These are phyloP conservation scores for Fomitopsis schrenkii DNA, from an alignment of 1,284 basidiomycete species.

Conservation along the genomic window DNA sequence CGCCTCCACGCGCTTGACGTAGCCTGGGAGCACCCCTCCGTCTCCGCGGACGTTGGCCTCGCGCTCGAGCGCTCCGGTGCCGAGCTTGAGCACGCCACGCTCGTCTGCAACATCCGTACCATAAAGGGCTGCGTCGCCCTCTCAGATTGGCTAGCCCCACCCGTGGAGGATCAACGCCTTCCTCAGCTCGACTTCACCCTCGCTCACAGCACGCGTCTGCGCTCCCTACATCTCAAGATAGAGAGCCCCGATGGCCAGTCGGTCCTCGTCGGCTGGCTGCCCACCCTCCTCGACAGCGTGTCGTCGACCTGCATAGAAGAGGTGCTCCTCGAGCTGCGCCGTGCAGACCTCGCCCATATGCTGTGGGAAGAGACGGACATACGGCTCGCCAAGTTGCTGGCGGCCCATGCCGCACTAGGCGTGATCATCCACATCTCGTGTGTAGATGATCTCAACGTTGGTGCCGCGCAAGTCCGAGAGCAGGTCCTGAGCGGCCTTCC, in stretches of 20 bases:
- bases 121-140: background rate
- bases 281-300: background rate
- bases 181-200: background rate
- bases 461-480: background rate
- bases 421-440: background rate
- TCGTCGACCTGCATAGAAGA: background rate
- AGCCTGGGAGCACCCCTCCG: constrained; percentile 1
- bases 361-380: constrained; percentile 2
- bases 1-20: background rate
- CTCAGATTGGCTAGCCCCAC: background rate
- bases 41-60: background rate
- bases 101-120: constrained; percentile 1
- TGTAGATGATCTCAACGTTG: background rate
- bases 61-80: background rate
- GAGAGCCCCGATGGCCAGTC: background rate
- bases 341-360: background rate
- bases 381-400: background rate
- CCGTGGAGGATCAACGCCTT: background rate
- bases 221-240: background rate
- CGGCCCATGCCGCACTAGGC: background rate
- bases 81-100: constrained; percentile 1
- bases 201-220: background rate
- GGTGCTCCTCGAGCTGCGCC: constrained; percentile 1
- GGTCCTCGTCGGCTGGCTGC: background rate
- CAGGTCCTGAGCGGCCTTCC: background rate